Evolutionary conservation across 2,329 filamentous ascomycete species (phyloP), one percentile per base, ranked within the genome.

Genomic region (Aspergillus novofumigatus): DNA sequence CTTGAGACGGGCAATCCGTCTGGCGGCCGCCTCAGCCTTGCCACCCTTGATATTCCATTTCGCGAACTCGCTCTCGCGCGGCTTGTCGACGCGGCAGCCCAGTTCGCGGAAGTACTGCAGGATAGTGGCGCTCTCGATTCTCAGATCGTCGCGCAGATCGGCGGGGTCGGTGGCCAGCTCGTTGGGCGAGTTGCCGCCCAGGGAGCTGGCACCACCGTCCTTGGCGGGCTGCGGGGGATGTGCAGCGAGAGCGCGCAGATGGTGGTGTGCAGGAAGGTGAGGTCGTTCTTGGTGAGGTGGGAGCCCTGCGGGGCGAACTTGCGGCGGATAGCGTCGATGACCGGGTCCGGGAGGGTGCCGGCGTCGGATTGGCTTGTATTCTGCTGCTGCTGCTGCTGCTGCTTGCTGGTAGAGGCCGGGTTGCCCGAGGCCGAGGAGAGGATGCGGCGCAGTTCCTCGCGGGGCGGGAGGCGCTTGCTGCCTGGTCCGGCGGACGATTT

Each of bases 1-100:
- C 65, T 82, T 84, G 66, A 97, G 77, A 64, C 86, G 86, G 11
- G 89, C 92, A 51, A 92, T 77, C 58, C 82, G 76, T 52, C 69
- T 71, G 9, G 72, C 70, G 21, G 75, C 72, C 3, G 81, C 82
- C 67, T 85, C 81, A 1, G 83, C 83, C 69, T 86, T 86, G 32
- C 82, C 83, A 62, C 86, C 81, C 57, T 83, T 86, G 51, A 78
- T 70, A 14, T 71, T 74, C 70, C 72, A 78, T 55, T 73, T 75
- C 25, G 63, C 68, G 57, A 73, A 74, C 61, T 79, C 77, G 0
- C 66, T 65, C 59, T 77, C 76, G 20, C 68, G 67, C 29, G 75
- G 71, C 66, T 70, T 71, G 52, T 77, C 74, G 44, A 78, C 64
- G 17, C 71, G 70, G 59, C 77, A 79, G n/a, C 77, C 77, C 59